A percentile compares a stretch with the other conserved stretches of the same genome.
Evolutionary conservation across 1,284 basidiomycete genomes (phyloP).

Genomic region (Irpex sp.): DNA sequence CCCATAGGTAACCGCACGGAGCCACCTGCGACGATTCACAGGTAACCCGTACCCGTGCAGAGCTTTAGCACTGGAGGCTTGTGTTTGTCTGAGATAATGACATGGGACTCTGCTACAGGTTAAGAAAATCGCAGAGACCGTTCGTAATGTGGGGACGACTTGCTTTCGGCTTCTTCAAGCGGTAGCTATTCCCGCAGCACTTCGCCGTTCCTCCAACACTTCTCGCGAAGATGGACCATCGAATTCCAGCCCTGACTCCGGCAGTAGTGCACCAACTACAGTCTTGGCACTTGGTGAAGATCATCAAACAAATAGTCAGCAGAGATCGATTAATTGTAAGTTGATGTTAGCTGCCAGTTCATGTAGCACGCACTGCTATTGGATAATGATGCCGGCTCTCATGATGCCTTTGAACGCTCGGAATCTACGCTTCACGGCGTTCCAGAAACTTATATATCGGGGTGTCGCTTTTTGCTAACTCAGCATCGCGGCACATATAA

Average conservation of each 20-base stretch:
- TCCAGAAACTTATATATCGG: conserved; percentile 6
- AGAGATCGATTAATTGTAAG: not conserved
- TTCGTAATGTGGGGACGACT: not conserved
- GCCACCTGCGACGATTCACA: not conserved
- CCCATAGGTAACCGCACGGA: not conserved
- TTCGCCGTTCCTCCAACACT: no score
- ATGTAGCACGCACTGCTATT: conserved; percentile 3
- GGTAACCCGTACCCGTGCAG: not conserved
- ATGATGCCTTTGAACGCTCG: conserved; percentile 6
- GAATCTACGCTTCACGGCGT: conserved; percentile 5
- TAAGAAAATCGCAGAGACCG: not conserved
- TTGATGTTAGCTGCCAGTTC: not conserved
- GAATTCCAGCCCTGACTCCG: not conserved
- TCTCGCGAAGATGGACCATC: not conserved
- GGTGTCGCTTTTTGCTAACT: conserved; percentile 8
- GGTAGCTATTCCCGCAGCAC: not conserved
- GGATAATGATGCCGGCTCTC: conserved; percentile 17
- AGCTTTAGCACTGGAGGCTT: not conserved
- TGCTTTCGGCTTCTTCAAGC: not conserved
- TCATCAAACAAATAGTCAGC: not conserved
- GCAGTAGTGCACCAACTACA: not conserved
- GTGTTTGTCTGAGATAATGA: not conserved
- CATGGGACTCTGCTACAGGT: not conserved
- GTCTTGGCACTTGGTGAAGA: not conserved
- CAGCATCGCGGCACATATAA: not conserved